These are phyloP conservation scores for Grosmannia serpens DNA, from an alignment of 2,329 filamentous ascomycete genomes.

Conservation along the genomic window DNA sequence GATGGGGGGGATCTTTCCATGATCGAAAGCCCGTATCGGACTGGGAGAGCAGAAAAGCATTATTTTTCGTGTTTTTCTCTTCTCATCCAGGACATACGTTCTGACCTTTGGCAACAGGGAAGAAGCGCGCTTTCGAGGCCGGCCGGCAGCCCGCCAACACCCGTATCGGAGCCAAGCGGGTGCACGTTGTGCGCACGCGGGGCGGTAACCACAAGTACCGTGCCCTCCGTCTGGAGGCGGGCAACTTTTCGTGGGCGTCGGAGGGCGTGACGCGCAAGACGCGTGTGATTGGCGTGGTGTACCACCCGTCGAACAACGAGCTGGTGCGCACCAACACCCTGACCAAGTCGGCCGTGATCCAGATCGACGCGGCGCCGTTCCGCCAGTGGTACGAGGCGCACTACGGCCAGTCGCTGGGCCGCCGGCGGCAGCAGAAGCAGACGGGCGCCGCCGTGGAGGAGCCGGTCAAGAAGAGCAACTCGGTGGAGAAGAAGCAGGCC, in stretches of 20 bases:
- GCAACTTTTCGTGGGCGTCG: slow-evolving; percentile 99
- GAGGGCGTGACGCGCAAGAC: slow-evolving; percentile 98
- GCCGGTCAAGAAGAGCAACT: slow-evolving; percentile 86
- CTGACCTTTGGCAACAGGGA: slow-evolving; percentile 66
- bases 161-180: slow-evolving; percentile 67
- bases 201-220: slow-evolving; percentile 99
- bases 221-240: slow-evolving; percentile 93
- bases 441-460: slow-evolving; percentile 46
- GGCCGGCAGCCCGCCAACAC: slow-evolving; percentile 99
- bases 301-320: slow-evolving; percentile 99
- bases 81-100: slow-evolving; percentile 46
- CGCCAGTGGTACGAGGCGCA: slow-evolving; percentile 99
- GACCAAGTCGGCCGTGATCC: slow-evolving; percentile 96
- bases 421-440: slow-evolving; percentile 79
- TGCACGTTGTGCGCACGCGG: slow-evolving; percentile 31
- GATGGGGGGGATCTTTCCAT: slow-evolving; percentile 11
- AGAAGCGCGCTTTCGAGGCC: slow-evolving; percentile 99
- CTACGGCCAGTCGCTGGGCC: slow-evolving; percentile 86
- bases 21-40: slow-evolving; percentile 57
- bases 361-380: slow-evolving; percentile 98
- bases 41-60: slow-evolving; percentile 15
- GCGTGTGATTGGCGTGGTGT: slow-evolving; percentile 95
- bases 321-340: slow-evolving; percentile 99
- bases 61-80: too few relatives aligned
- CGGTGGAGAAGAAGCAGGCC: slow-evolving; percentile 92